These are phyloP conservation scores for Megacollybia platyphylla DNA, from an alignment of 1,284 basidiomycete species.

Conservation along the genomic window DNA sequence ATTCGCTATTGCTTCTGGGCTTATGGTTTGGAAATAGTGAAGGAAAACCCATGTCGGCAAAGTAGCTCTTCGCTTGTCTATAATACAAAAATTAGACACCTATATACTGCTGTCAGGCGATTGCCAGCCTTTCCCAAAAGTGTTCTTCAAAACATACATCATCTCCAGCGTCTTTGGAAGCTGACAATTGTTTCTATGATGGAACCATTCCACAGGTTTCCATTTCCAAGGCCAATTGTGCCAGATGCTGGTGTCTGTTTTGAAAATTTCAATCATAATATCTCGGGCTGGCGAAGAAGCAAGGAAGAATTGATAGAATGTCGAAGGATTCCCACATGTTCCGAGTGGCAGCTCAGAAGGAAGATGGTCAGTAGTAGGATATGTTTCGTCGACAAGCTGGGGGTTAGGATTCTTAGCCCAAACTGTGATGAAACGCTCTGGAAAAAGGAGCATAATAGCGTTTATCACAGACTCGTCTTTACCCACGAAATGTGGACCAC, in stretches of 20 bases:
- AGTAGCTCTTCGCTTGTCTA: background rate
- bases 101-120: background rate
- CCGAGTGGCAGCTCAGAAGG: slow-evolving; percentile 12
- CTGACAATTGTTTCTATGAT: slow-evolving; percentile 13
- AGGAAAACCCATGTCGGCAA: background rate
- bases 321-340: slow-evolving; percentile 28
- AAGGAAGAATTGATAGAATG: slow-evolving; percentile 37
- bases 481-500: slow-evolving; percentile 31
- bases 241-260: slow-evolving; percentile 8
- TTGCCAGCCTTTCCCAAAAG: slow-evolving; percentile 2
- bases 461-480: slow-evolving; percentile 44
- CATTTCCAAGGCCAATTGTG: slow-evolving; percentile 1
- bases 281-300: slow-evolving; percentile 16
- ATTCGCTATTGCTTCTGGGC: slow-evolving; percentile 49
- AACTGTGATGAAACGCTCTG: slow-evolving; percentile 28
- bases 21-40: slow-evolving; percentile 42
- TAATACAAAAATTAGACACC: background rate
- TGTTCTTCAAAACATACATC: background rate
- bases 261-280: slow-evolving; percentile 16
- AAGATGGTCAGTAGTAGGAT: background rate
- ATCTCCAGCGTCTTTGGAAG: background rate
- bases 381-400: background rate
- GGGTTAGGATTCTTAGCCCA: slow-evolving; percentile 13
- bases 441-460: slow-evolving; percentile 31
- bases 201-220: slow-evolving; percentile 17